phyloP scores from a whole-genome alignment of 176 grass and related monocot genomes.

The Pontederia paniculata region DNA sequence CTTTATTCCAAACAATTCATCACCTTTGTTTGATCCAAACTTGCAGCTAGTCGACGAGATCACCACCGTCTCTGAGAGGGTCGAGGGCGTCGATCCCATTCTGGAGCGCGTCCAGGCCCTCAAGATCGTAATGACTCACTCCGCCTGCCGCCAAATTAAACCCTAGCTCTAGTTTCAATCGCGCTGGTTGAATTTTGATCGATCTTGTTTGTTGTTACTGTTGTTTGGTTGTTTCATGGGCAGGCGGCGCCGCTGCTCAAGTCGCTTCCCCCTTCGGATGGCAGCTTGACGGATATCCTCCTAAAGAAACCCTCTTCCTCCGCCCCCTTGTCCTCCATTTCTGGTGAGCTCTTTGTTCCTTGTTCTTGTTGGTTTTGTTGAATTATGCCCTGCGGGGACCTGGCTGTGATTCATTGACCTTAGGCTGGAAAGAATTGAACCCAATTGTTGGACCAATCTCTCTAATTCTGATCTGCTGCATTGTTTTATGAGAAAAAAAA shows the following conservation, averaged over 20 bases:
- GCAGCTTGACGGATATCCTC: constrained; percentile 11
- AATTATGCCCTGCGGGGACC: too few relatives aligned
- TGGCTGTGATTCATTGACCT: too few relatives aligned
- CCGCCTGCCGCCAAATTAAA: not conserved
- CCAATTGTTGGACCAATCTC: too few relatives aligned
- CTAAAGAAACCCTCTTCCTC: constrained; percentile 12
- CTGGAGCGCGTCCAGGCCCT: constrained; percentile 15
- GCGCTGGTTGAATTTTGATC: not conserved
- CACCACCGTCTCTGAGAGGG: constrained; percentile 18
- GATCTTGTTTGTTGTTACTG: not conserved
- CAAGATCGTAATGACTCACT: constrained; percentile 1
- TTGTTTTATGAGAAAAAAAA: too few relatives aligned
- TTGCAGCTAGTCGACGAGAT: constrained; percentile 21
- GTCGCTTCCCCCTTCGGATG: not conserved
- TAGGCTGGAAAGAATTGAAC: too few relatives aligned
- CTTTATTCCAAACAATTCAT: not conserved
- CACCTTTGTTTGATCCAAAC: not conserved
- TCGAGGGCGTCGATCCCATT: constrained; percentile 16
- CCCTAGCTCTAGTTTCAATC: not conserved
- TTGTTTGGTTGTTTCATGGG: not conserved
- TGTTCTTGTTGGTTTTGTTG: too few relatives aligned
- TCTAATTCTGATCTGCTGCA: too few relatives aligned
- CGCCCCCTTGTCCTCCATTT: not conserved
- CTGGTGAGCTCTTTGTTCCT: constrained; percentile 2
- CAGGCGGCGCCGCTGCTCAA: constrained; percentile 19